Base-by-base conservation (phyloP, 352 stramenopile species). In the Aphanomyces astaci region DNA sequence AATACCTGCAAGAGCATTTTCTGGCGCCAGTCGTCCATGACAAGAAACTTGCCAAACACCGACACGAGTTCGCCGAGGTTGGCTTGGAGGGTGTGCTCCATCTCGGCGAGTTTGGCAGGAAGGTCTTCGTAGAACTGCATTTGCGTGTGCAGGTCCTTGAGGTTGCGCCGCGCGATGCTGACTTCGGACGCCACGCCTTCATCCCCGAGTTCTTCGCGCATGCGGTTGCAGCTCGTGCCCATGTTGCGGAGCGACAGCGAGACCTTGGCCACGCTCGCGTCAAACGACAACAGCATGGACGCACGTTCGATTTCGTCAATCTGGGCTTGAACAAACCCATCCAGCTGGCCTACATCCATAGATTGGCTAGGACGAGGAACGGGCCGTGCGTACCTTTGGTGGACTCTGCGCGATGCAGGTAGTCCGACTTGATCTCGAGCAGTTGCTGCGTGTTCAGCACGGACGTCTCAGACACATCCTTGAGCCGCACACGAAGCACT, bases 231-330 rank as follows among this genome's bases (percentile, higher is more conserved):
- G 56, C 76, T 84, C 49, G 78, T 72, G 0, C 80, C 72, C 51
- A 94, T 76, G 15, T 71, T 72, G 1, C 81, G 71, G 32, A 94
- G 71, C 43, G 79, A 91, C 15, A 64, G 73, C 13, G 86, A 79
- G 73, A 93, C 88, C 11, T 88, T 71, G 25, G 65, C 71, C 27
- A 92, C 78, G 0, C 82, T 78, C n/a, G 78, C 74, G 66, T 89
- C 77, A 33, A 89, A 78, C 53, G 88, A 82, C 17, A 94, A 77
- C 54, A 94, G 72, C 31, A 72, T 60, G 24, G 76, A 92, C 36
- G 86, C 86, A 39, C 83, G 81, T 77, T 94, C 84, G 66, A 94
- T 91, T 59, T 94, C 86, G 56, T 91, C 86, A 25, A 94, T 86
- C n/a, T 63, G 63, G 17, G 63, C 63, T 64, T 63, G 63, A 2